phyloP scores from a whole-genome alignment of 148 eudicot genomes.

The Fallopia convolvulus region DNA sequence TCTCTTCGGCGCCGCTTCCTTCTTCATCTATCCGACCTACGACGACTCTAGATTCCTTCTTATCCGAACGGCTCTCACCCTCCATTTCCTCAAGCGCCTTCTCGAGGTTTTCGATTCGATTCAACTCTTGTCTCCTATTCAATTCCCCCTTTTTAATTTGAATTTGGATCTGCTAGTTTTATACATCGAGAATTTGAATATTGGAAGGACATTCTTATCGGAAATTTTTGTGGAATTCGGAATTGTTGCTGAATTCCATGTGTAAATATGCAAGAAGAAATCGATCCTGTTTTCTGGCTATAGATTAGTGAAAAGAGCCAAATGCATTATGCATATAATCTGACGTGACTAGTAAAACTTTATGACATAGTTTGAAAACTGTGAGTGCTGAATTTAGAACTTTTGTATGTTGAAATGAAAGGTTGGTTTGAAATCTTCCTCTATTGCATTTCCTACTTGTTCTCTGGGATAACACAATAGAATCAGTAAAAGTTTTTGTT shows the following conservation, averaged over 20 bases:
- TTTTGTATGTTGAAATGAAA: not conserved
- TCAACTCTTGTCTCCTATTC: not conserved
- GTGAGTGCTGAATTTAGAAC: not conserved
- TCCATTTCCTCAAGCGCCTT: slow-evolving; percentile 42
- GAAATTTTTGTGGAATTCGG: not conserved
- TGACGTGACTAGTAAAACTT: not conserved
- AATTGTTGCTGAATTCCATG: not conserved
- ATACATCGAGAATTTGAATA: not conserved
- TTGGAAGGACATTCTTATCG: not conserved
- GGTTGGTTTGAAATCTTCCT: not conserved
- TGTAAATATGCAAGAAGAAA: not conserved
- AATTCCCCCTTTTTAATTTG: not conserved
- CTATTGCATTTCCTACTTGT: not conserved
- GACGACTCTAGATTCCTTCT: slow-evolving; percentile 33
- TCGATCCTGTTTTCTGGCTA: not conserved
- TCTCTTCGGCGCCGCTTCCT: slow-evolving; percentile 26
- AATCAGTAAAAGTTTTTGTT: not conserved
- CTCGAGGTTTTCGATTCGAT: slow-evolving; percentile 28
- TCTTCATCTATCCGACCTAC: slow-evolving; percentile 21
- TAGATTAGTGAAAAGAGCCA: not conserved
- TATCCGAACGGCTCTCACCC: slow-evolving; percentile 26
- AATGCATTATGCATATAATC: not conserved
- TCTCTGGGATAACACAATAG: too few relatives aligned
- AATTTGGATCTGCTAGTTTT: not conserved
- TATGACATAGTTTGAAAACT: not conserved